Evolutionary conservation across 768 basidiomycete species (phyloP).

Genomic region (Lanmaoa rubissima): DNA sequence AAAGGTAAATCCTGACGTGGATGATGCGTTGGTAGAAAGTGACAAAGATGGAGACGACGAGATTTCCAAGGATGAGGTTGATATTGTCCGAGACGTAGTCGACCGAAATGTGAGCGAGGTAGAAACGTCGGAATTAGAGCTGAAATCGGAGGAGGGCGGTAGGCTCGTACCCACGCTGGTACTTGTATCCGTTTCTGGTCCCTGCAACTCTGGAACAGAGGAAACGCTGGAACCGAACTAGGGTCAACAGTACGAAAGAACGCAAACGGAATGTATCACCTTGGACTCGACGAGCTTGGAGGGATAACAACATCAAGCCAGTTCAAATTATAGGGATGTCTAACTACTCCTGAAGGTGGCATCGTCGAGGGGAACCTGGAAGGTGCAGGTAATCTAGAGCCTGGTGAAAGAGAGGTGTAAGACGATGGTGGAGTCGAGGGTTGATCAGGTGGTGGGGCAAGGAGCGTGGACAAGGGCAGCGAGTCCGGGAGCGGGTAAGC

Average conservation of each 20-base stretch:
- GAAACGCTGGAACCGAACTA: not conserved
- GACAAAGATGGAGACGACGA: not conserved
- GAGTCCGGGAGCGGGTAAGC: slow-evolving; percentile 11
- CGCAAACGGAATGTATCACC: slow-evolving; percentile 5
- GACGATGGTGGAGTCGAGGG: slow-evolving; percentile 1
- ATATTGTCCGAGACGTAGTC: not conserved
- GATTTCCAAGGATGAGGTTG: not conserved
- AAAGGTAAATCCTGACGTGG: not conserved
- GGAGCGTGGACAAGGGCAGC: slow-evolving; percentile 21
- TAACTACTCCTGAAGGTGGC: not conserved
- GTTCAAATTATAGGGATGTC: not conserved
- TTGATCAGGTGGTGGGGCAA: slow-evolving; percentile 7
- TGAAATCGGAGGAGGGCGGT: slow-evolving; percentile 2
- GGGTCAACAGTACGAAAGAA: slow-evolving; percentile 2
- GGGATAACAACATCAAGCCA: not conserved
- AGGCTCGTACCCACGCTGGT: slow-evolving; percentile 22
- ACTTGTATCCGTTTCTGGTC: slow-evolving; percentile 2
- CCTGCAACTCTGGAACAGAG: not conserved
- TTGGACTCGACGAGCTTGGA: slow-evolving; percentile 2
- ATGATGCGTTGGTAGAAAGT: not conserved
- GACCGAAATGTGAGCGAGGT: not conserved
- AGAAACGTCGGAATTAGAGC: slow-evolving; percentile 21
- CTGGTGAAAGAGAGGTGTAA: not conserved
- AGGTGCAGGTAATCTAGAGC: slow-evolving; percentile 1
- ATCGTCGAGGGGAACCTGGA: slow-evolving; percentile 1